Evolutionary conservation across 2,329 filamentous ascomycete genomes (phyloP), one percentile per base, ranked within the genome.

Genomic region (Neonectria hederae): DNA sequence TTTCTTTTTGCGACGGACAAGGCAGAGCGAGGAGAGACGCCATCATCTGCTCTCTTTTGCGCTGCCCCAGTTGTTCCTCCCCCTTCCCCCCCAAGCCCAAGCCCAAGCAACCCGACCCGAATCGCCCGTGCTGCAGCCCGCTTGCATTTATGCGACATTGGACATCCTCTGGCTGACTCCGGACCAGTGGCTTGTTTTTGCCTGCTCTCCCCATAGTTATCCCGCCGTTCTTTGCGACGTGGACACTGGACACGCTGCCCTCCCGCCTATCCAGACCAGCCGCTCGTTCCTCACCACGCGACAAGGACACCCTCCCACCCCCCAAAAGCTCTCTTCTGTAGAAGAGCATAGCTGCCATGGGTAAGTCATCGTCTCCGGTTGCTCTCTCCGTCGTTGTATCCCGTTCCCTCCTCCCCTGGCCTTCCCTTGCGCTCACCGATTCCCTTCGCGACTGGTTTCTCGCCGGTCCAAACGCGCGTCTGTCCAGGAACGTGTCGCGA

Each of bases 131-230:
- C 71, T 76, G 73, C 72, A 75, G 71, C 69, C 65, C 68, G 64
- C 72, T 75, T 75, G 72, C 72, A 67, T 75, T 71, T 70, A 76
- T 74, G 75, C 75, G 74, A 76, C 67, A 75, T 67, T 71, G 68
- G 68, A 73, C 66, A 48, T 71, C 69, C 65, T 74, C 67, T 69
- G 63, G 60, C 65, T 71, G 69, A 69, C 71, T 67, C 68, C 72
- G 75, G 72, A 76, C 73, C 74, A 71, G 67, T 76, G 70, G 74
- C 74, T 74, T 75, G 66, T 69, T 69, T 62, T 68, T 65, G 68
- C 66, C 67, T 68, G 63, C 65, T 68, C 59, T 73, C 69, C 67
- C 67, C 61, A 66, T 70, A 72, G 68, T 67, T 70, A 66, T 69
- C 63, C 61, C 69, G 58, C 61, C 55, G 63, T 64, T 68, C 64